A percentile compares a stretch with the other conserved stretches of the same genome.
Evolutionary conservation across 2,329 filamentous ascomycete genomes (phyloP).

Genomic region (Fusarium guadeloupense): DNA sequence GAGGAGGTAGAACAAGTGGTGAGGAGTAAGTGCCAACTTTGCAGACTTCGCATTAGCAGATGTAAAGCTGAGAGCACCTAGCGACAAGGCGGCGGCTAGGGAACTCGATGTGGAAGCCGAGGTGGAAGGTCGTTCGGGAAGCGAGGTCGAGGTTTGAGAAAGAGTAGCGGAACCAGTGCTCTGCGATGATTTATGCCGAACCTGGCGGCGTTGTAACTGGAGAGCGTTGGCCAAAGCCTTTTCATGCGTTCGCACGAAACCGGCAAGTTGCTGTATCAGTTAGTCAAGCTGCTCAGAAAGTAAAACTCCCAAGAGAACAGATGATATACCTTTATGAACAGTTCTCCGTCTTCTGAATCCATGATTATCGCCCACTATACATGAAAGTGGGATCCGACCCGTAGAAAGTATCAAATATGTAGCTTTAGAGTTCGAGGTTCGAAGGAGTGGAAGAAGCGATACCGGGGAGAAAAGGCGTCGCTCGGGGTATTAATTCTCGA

Average conservation of each 20-base stretch:
- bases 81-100: conserved; percentile 85
- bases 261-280: conserved; percentile 81
- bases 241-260: conserved; percentile 96
- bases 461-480: conserved; percentile 4
- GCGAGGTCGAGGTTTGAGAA: conserved; percentile 62
- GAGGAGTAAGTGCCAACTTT: conserved; percentile 90
- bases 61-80: conserved; percentile 84
- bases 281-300: conserved; percentile 40
- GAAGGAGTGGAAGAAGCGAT: conserved; percentile 15
- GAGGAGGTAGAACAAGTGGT: conserved; percentile 95
- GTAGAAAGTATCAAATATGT: conserved; percentile 1
- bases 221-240: conserved; percentile 96
- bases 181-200: conserved; percentile 75
- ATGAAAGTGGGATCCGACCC: conserved; percentile 32
- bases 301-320: neutral
- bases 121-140: conserved; percentile 70
- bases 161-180: conserved; percentile 68
- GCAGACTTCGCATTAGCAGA: conserved; percentile 88
- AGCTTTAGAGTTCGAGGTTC: neutral
- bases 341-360: conserved; percentile 89
- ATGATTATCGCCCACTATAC: conserved; percentile 63
- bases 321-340: conserved; percentile 81
- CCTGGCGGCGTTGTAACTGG: conserved; percentile 78
- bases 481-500: conserved; percentile 31
- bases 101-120: conserved; percentile 76